Conservation (phyloP, 108 stramenopile species). For the Pseudonitzschia pungens region DNA sequence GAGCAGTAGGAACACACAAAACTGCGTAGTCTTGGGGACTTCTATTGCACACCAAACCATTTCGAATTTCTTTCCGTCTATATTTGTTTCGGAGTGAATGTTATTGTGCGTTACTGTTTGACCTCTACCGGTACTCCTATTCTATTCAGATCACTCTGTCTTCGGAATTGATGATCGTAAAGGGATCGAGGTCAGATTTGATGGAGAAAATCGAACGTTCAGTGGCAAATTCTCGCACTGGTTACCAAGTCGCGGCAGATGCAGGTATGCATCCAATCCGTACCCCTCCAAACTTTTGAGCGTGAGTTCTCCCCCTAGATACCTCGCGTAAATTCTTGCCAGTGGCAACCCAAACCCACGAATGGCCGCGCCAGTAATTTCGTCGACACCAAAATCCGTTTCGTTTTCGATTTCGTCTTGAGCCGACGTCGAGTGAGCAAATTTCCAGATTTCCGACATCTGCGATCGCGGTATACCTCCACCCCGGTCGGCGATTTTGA, state of each 20-base stretch:
- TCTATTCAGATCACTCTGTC: not conserved
- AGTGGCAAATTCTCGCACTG: slow-evolving; percentile 86
- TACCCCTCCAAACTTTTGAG: slow-evolving; percentile 98
- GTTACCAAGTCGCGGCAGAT: slow-evolving; percentile 84
- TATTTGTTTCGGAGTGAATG: no score
- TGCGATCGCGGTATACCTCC: slow-evolving; percentile 96
- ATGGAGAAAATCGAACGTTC: slow-evolving; percentile 70
- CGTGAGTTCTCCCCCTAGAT: slow-evolving; percentile 97
- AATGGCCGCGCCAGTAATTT: slow-evolving; percentile 49
- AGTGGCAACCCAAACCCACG: slow-evolving; percentile 97
- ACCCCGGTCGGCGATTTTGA: slow-evolving; percentile 95
- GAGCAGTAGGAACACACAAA: no score
- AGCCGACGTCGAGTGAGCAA: slow-evolving; percentile 89
- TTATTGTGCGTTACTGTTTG: no score
- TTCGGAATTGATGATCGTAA: slow-evolving; percentile 5
- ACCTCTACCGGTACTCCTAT: not conserved
- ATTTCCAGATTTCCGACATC: slow-evolving; percentile 91
- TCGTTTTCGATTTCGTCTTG: slow-evolving; percentile 52
- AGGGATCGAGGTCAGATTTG: slow-evolving; percentile 65
- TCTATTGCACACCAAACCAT: no score
- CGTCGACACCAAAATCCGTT: slow-evolving; percentile 64
- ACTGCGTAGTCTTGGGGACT: no score
- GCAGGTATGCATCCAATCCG: slow-evolving; percentile 97
- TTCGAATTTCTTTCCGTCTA: no score
- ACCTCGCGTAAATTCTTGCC: slow-evolving; percentile 94